Evolutionary conservation across 768 basidiomycete genomes (phyloP).

Genomic region (Lyophyllum shimeji): DNA sequence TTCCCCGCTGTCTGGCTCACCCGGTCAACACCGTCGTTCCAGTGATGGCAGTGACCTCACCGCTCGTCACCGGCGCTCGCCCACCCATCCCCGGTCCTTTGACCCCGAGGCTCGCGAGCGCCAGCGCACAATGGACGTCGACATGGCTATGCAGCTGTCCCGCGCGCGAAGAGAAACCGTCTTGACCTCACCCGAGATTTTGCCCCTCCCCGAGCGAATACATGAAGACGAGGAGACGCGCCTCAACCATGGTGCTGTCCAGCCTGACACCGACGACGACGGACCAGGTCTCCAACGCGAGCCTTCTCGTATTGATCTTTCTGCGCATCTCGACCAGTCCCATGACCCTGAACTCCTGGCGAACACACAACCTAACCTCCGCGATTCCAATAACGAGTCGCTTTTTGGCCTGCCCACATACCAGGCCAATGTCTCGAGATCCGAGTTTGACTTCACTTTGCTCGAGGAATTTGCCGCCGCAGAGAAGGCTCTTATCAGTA

Average conservation of each 20-base stretch:
- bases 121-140: slow-evolving; percentile 91
- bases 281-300: slow-evolving; percentile 14
- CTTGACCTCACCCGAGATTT: slow-evolving; percentile 32
- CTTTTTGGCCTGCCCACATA: slow-evolving; percentile 64
- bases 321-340: slow-evolving; percentile 37
- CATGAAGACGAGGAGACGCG: slow-evolving; percentile 38
- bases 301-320: slow-evolving; percentile 32
- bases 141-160: slow-evolving; percentile 84
- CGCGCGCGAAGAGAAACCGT: slow-evolving; percentile 68
- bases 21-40: slow-evolving; percentile 14
- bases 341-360: slow-evolving; percentile 54
- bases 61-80: slow-evolving; percentile 53
- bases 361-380: slow-evolving; percentile 5
- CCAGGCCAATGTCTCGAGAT: slow-evolving; percentile 56
- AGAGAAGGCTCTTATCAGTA: slow-evolving; percentile 67
- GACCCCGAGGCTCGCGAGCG: slow-evolving; percentile 79
- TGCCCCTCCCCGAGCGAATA: slow-evolving; percentile 20
- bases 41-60: slow-evolving; percentile 40
- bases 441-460: slow-evolving; percentile 66
- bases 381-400: slow-evolving; percentile 20
- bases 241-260: slow-evolving; percentile 18
- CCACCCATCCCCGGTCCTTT: slow-evolving; percentile 58
- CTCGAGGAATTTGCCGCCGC: slow-evolving; percentile 78
- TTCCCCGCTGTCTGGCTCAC: slow-evolving; percentile 3
- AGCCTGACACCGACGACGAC: slow-evolving; percentile 19